Evolutionary conservation across 75 land plant species (phyloP), one percentile per base, ranked within the genome.

Genomic region (Picea glauca): DNA sequence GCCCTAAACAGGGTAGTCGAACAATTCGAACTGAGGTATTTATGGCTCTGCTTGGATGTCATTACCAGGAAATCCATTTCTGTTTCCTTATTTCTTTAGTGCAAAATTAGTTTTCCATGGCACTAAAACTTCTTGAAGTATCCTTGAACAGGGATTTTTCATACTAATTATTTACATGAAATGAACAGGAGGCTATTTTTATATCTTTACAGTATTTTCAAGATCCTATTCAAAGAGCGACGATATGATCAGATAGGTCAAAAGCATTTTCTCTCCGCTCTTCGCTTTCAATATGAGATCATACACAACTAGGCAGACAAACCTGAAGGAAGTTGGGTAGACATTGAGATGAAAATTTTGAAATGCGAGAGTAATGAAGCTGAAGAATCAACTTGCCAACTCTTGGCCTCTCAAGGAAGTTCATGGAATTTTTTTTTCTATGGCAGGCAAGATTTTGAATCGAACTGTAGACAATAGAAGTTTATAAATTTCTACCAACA

Each of bases 1-100:
- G 99, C 75, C 99, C 99, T 61, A 57, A 86, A 38, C 99, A 94
- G 81, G 99, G 99, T 57, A 94, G 97, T 74, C 89, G 98, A 79
- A 97, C 99, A 65, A 97, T 97, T 35, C 84, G 99, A 73, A 97
- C 98, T 30, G 98, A 97, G 98, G 99, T 97, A 87, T 46, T 9
- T 32, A 13, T 54, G 17, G 17, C 15, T 40, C 35, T 56, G 40
- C 1, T 59, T 17, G 30, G 26, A 8, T 30, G 58, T 11, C 63
- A 32, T 58, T 35, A 12, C 18, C 58, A 6, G 18, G 13, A 18
- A 35, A 26, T 26, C 14, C 8, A 57, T 13, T 80, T 31, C 72
- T 12, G 31, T 23, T 63, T 31, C 13, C n/a, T 38, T 32, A 35
- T 60, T 6, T 58, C 38, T n/a, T 58, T 2, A 13, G 38, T 23